These are phyloP conservation scores for Erythrophleum fordii DNA, from an alignment of 306 rosid species.

Conservation along the genomic window DNA sequence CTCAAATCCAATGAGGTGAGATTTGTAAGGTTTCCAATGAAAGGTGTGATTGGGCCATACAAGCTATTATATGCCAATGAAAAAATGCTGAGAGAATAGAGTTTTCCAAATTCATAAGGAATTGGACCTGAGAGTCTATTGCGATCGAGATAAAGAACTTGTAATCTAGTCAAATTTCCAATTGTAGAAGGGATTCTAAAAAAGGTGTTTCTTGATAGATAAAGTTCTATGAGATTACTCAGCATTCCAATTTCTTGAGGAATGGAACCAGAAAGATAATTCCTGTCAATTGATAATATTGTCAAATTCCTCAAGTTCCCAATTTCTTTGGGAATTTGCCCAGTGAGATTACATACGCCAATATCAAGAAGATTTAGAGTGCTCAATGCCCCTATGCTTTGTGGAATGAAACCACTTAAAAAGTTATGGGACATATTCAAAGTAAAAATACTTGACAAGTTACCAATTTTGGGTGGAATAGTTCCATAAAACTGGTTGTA, in stretches of 20 bases:
- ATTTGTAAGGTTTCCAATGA: not conserved
- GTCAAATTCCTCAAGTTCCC: slow-evolving; percentile 35
- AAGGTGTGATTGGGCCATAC: not conserved
- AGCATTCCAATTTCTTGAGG: slow-evolving; percentile 47
- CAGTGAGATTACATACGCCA: not conserved
- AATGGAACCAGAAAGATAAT: slow-evolving; percentile 32
- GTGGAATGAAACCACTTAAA: not conserved
- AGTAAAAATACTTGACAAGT: not conserved
- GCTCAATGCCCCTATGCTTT: slow-evolving; percentile 19
- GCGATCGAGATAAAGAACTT: not conserved
- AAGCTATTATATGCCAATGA: not conserved
- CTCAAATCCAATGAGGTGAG: not conserved
- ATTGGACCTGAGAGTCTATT: slow-evolving; percentile 24
- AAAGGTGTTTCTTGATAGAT: slow-evolving; percentile 18
- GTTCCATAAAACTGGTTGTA: not conserved
- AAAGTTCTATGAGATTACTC: slow-evolving; percentile 13
- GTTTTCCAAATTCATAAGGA: not conserved
- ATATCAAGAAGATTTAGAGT: not conserved
- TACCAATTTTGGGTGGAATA: not conserved
- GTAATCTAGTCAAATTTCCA: slow-evolving; percentile 32
- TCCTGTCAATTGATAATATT: not conserved
- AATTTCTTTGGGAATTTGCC: slow-evolving; percentile 21
- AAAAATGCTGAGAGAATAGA: not conserved
- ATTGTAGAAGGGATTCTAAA: slow-evolving; percentile 35
- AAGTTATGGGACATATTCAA: not conserved